Evolutionary conservation across 129 eudicot genomes (phyloP), one percentile per base, ranked within the genome.

Genomic region (Escallonia herrerae): DNA sequence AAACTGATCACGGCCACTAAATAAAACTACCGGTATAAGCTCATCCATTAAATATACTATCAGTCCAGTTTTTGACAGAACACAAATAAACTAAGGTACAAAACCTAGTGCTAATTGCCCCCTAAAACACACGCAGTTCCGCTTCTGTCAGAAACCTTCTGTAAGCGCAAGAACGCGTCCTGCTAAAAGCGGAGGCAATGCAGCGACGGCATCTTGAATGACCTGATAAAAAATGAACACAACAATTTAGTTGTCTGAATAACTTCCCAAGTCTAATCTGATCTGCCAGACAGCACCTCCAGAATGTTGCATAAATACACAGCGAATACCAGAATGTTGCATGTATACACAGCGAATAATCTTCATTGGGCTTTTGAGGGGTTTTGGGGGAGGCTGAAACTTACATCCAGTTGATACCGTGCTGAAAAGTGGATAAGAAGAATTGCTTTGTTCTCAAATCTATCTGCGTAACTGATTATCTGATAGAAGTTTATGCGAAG

Each of bases 341-440:
- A 22, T 22, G 1, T 0, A 22, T 22, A 22, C 33, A 22, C 0
- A 22, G 33, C 33, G 33, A 22, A 22, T 22, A 22, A 22, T 22
- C 3, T 60, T 39, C 13, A 4, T 15, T 60, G 6, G 0, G 6
- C 49, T 45, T 45, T 45, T 45, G 6, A n/a, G n/a, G n/a, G n/a
- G n/a, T n/a, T n/a, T n/a, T n/a, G n/a, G 6, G 49, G 7, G 56
- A 22, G 33, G 1, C 42, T 22, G 49, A 37, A 39, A 86, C 93
- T 84, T 86, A 86, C 99, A 72, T 84, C 81, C 58, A 86, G 72
- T 38, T 86, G 85, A 74, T 94, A 94, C 63, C 99, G 87, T 62
- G 95, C 99, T 57, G 97, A 94, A 76, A 94, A 94, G 82, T 94
- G 99, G 70, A 94, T 94, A 47, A 94, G 69, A 64, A 94, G 79